Evolutionary conservation across 2,329 filamentous ascomycete species (phyloP).

Genomic region (Talaromyces sp.): DNA sequence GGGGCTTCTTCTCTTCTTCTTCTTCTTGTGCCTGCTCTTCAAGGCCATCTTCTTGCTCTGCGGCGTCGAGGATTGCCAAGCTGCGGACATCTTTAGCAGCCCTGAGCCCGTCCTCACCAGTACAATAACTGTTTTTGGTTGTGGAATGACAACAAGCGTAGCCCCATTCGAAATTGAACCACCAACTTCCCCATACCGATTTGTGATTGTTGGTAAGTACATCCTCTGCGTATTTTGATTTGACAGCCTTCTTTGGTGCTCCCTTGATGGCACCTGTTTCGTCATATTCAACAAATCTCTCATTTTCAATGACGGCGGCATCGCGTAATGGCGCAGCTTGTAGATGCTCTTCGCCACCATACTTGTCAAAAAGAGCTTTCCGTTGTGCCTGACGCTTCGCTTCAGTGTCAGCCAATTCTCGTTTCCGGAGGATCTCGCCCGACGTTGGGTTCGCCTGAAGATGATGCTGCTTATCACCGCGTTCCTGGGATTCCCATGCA

Average conservation of each 20-base stretch:
- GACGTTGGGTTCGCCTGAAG: slow-evolving; percentile 95
- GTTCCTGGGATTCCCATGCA: slow-evolving; percentile 93
- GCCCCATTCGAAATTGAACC: slow-evolving; percentile 91
- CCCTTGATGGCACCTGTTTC: slow-evolving; percentile 86
- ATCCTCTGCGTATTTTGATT: slow-evolving; percentile 90
- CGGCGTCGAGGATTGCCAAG: slow-evolving; percentile 42
- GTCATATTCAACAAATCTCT: slow-evolving; percentile 90
- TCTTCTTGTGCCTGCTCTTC: slow-evolving; percentile 20
- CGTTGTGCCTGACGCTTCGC: slow-evolving; percentile 63
- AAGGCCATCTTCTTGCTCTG: slow-evolving; percentile 16
- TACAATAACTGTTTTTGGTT: slow-evolving; percentile 96
- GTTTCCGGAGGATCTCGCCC: slow-evolving; percentile 77
- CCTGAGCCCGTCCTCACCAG: slow-evolving; percentile 77
- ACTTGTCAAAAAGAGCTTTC: slow-evolving; percentile 72
- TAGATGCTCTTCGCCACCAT: slow-evolving; percentile 65
- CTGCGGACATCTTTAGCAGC: slow-evolving; percentile 75
- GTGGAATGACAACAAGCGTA: slow-evolving; percentile 92
- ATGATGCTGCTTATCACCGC: slow-evolving; percentile 74
- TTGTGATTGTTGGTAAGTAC: slow-evolving; percentile 86
- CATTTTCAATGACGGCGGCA: slow-evolving; percentile 70
- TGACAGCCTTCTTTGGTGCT: slow-evolving; percentile 67
- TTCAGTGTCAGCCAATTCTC: slow-evolving; percentile 69
- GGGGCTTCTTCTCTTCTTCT: slow-evolving; percentile 22
- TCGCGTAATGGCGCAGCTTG: slow-evolving; percentile 60
- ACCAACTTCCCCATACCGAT: slow-evolving; percentile 95